These are phyloP conservation scores for Leishmania braziliensis DNA, from an alignment of 208 protist species.

Conservation along the genomic window DNA sequence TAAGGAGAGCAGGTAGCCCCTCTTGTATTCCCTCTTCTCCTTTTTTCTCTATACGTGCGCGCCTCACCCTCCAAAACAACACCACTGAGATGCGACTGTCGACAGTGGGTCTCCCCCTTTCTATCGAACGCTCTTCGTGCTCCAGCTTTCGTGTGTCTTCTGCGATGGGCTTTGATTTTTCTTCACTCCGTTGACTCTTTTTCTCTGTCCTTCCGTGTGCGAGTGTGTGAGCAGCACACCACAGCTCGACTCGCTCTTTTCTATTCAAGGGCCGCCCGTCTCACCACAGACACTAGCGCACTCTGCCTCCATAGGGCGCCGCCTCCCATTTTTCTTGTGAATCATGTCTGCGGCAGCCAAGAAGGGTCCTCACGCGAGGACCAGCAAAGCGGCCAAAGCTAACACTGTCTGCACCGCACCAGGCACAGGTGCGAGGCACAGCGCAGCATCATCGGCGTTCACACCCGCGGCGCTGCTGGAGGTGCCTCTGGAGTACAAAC, in stretches of 20 bases:
- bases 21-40: background rate
- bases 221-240: background rate
- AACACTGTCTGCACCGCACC: background rate
- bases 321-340: background rate
- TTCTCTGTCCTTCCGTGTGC: background rate
- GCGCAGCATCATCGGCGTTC: conserved; percentile 11
- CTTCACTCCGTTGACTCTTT: background rate
- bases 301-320: background rate
- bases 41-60: background rate
- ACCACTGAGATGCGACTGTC: background rate
- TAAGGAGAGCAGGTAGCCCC: background rate
- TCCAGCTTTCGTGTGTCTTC: background rate
- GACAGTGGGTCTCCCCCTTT: background rate
- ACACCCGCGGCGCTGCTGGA: conserved; percentile 51
- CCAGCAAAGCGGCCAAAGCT: conserved; percentile 8
- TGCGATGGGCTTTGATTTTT: background rate
- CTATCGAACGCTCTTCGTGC: background rate
- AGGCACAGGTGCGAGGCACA: conserved; percentile 12
- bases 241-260: background rate
- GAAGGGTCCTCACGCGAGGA: background rate
- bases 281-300: background rate
- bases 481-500: conserved; percentile 78
- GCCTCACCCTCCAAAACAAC: background rate
- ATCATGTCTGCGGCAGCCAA: conserved; percentile 6
- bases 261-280: background rate